phyloP scores from a whole-genome alignment of 1,284 basidiomycete species.

The Peniophora sp. region DNA sequence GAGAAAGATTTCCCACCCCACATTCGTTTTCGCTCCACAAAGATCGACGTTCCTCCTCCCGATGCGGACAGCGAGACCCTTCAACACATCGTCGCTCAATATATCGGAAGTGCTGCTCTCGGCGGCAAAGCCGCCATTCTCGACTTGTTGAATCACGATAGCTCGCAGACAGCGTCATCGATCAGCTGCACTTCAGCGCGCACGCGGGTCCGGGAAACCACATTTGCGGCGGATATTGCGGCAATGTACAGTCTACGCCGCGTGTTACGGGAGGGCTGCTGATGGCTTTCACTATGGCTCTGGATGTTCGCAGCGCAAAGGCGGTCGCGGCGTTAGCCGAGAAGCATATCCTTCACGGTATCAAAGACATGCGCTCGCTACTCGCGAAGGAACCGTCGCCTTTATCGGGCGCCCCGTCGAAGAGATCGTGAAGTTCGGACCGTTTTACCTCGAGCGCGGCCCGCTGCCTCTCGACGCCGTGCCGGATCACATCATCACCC shows the following conservation, averaged over 20 bases:
- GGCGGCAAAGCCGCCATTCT: slow-evolving; percentile 86
- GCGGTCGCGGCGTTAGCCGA: slow-evolving; percentile 68
- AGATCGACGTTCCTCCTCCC: slow-evolving; percentile 90
- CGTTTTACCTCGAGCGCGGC: slow-evolving; percentile 86
- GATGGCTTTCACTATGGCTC: slow-evolving; percentile 96
- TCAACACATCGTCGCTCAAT: slow-evolving; percentile 81
- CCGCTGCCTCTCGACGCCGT: slow-evolving; percentile 53
- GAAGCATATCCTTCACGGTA: slow-evolving; percentile 74
- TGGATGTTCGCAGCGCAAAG: slow-evolving; percentile 71
- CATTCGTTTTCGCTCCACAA: slow-evolving; percentile 89
- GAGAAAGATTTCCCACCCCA: slow-evolving; percentile 94
- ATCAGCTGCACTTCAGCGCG: slow-evolving; percentile 96
- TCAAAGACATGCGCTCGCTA: slow-evolving; percentile 76
- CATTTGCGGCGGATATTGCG: slow-evolving; percentile 85
- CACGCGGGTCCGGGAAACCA: no score
- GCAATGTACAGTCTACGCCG: slow-evolving; percentile 76
- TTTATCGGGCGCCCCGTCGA: slow-evolving; percentile 43
- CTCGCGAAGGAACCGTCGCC: slow-evolving; percentile 60
- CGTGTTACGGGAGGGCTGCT: slow-evolving; percentile 93
- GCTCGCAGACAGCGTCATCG: slow-evolving; percentile 92
- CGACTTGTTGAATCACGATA: slow-evolving; percentile 78
- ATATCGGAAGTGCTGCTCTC: slow-evolving; percentile 79
- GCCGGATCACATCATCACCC: slow-evolving; percentile 89
- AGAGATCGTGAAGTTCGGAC: slow-evolving; percentile 78
- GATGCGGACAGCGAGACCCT: slow-evolving; percentile 91